phyloP scores from a whole-genome alignment of 768 basidiomycete genomes.

The Dioszegia hungarica region DNA sequence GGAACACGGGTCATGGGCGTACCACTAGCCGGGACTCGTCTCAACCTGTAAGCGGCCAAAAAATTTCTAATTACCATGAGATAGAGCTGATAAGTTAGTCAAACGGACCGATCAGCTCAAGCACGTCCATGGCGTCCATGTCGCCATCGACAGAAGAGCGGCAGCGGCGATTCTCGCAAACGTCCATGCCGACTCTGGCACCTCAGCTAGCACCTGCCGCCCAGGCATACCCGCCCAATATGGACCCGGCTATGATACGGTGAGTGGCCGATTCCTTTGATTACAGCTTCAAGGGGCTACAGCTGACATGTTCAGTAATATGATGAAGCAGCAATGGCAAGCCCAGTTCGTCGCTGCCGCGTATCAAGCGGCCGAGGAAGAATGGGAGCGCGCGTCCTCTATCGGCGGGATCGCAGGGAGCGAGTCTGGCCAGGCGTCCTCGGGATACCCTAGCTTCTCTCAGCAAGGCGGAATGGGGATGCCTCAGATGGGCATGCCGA shows the following conservation, averaged over 20 bases:
- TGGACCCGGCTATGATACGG: constrained; percentile 2
- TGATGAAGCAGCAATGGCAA: constrained; percentile 41
- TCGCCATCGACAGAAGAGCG: constrained; percentile 3
- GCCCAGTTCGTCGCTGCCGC: constrained; percentile 41
- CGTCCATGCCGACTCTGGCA: background rate
- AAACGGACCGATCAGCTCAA: constrained; percentile 4
- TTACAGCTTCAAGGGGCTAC: background rate
- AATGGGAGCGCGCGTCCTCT: constrained; percentile 36
- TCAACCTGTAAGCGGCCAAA: constrained; percentile 7
- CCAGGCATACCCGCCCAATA: background rate
- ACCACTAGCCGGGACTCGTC: background rate
- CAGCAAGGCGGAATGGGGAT: background rate
- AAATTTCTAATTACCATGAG: no score
- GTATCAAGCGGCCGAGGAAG: constrained; percentile 35
- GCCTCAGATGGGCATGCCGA: constrained; percentile 7
- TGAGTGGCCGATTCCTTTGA: background rate
- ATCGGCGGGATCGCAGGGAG: constrained; percentile 12
- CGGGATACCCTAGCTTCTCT: no score
- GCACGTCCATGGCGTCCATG: background rate
- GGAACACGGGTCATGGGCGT: background rate
- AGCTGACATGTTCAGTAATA: constrained; percentile 10
- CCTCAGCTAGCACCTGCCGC: background rate
- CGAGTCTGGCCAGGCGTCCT: background rate
- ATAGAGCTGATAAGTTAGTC: background rate
- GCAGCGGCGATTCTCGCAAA: constrained; percentile 5